These are phyloP conservation scores for Sugiyamaella smithiae DNA, from an alignment of 805 yeast genomes.

Conservation along the genomic window DNA sequence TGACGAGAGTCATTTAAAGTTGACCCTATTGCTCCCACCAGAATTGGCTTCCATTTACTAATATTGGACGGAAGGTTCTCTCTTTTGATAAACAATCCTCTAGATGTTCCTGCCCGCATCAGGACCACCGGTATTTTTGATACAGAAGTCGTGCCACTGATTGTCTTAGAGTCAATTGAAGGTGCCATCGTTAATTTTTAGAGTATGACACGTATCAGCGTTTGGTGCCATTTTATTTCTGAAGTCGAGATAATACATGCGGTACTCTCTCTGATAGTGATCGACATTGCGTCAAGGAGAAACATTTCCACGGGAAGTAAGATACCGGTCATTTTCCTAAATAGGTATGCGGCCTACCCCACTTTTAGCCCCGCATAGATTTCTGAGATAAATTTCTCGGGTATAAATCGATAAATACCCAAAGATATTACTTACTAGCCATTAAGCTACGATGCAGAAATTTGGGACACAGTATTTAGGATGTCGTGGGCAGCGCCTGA, in stretches of 20 bases:
- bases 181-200: too few species aligned
- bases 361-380: neutral
- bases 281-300: neutral
- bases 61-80: conserved; percentile 6
- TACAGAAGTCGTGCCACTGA: neutral
- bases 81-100: conserved; percentile 11
- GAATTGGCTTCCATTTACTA: conserved; percentile 5
- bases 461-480: conserved; percentile 8
- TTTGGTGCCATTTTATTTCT: too few species aligned
- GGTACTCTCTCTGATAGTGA: neutral
- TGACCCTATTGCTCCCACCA: conserved; percentile 14
- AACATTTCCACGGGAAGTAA: neutral
- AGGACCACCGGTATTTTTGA: conserved; percentile 9
- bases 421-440: too few species aligned
- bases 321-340: neutral
- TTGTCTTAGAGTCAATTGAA: neutral
- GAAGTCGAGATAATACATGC: too few species aligned
- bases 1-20: conserved; percentile 10
- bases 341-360: neutral
- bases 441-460: neutral
- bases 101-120: conserved; percentile 17
- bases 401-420: too few species aligned
- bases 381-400: neutral
- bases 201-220: too few species aligned
- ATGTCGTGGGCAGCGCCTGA: conserved; percentile 8